These are phyloP conservation scores for Hymenoscyphus fraxineus DNA, from an alignment of 2,329 filamentous ascomycete species.

Conservation along the genomic window DNA sequence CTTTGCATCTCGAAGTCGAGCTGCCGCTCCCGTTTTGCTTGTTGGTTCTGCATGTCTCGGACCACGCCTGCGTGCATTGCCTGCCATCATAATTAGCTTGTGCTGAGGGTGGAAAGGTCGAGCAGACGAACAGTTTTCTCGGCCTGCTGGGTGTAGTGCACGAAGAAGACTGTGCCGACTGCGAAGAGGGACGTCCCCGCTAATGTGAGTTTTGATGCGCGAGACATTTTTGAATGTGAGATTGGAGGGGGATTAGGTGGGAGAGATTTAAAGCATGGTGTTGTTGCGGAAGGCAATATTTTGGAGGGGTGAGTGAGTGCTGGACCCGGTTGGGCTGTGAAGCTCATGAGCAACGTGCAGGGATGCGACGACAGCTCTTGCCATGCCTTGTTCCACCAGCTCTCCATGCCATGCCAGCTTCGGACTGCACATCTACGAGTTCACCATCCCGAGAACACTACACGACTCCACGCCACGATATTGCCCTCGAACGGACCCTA, in stretches of 20 bases:
- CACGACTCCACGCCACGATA: background rate
- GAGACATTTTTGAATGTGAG: slow-evolving; percentile 63
- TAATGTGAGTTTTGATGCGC: slow-evolving; percentile 82
- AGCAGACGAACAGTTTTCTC: slow-evolving; percentile 69
- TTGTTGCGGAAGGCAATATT: background rate
- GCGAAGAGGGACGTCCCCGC: slow-evolving; percentile 73
- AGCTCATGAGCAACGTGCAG: background rate
- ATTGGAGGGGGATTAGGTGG: background rate
- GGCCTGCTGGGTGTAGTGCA: slow-evolving; percentile 82
- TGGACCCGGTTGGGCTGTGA: background rate
- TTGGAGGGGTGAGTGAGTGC: background rate
- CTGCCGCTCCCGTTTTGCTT: slow-evolving; percentile 83
- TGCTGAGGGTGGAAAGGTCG: background rate
- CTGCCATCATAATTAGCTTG: slow-evolving; percentile 41
- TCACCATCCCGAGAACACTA: background rate
- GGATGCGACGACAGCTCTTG: background rate
- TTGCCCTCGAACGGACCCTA: background rate
- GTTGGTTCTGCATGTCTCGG: slow-evolving; percentile 91
- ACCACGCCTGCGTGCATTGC: slow-evolving; percentile 95
- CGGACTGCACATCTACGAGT: background rate
- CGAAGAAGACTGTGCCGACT: slow-evolving; percentile 71
- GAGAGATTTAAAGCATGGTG: background rate
- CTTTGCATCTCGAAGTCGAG: slow-evolving; percentile 92
- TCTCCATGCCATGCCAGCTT: background rate
- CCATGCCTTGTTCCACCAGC: background rate